These are phyloP conservation scores for Stephania cephalantha DNA, from an alignment of 164 flowering plant genomes.

Conservation along the genomic window DNA sequence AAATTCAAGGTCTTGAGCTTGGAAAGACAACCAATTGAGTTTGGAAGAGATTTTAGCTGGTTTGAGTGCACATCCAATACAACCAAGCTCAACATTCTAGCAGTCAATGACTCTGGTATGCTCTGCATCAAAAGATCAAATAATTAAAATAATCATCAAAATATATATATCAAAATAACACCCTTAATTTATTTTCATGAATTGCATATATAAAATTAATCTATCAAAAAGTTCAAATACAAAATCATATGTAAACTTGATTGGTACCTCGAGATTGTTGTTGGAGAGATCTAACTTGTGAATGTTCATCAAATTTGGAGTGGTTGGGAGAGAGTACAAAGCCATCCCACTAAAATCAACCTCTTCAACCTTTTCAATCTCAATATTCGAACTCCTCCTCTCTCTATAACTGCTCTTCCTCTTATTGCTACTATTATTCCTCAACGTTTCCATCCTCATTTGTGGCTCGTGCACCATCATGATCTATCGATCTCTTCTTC, in stretches of 20 bases:
- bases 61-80: constrained; percentile 78
- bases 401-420: background rate
- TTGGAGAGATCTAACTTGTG: constrained; percentile 78
- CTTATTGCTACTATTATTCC: background rate
- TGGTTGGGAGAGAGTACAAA: constrained; percentile 51
- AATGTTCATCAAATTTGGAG: constrained; percentile 49
- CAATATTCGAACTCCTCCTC: constrained; percentile 5
- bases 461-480: constrained; percentile 23
- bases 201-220: too few relatives aligned
- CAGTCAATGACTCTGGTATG: constrained; percentile 79
- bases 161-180: background rate
- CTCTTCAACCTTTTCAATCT: constrained; percentile 34
- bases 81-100: constrained; percentile 71
- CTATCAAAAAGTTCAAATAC: background rate
- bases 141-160: background rate
- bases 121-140: constrained; percentile 28
- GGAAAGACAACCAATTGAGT: constrained; percentile 84
- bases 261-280: constrained; percentile 34
- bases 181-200: background rate
- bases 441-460: constrained; percentile 8
- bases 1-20: constrained; percentile 76
- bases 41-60: constrained; percentile 68
- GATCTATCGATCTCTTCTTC: background rate
- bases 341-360: constrained; percentile 73
- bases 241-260: background rate